Evolutionary conservation across 1,284 basidiomycete genomes (phyloP).

Genomic region (Cutaneotrichosporon sp.): DNA sequence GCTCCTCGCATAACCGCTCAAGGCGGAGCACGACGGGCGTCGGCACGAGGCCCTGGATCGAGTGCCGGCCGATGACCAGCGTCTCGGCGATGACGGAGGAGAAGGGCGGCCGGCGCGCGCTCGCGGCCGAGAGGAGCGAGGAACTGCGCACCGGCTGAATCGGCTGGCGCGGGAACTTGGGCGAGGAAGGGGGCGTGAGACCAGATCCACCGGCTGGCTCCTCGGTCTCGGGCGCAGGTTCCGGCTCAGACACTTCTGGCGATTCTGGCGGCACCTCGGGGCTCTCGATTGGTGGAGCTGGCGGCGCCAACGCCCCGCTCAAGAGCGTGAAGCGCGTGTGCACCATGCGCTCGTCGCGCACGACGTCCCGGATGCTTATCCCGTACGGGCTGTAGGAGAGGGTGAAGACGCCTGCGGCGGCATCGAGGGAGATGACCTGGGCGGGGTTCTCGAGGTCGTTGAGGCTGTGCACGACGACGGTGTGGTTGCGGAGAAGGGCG

Average conservation of each 20-base stretch:
- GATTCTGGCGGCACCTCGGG: conserved; percentile 1
- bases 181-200: conserved; percentile 46
- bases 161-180: conserved; percentile 28
- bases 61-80: conserved; percentile 50
- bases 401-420: conserved; percentile 35
- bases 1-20: conserved; percentile 47
- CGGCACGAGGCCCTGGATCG: conserved; percentile 50
- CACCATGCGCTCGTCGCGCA: conserved; percentile 47
- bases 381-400: conserved; percentile 54
- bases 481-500: conserved; percentile 73
- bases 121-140: conserved; percentile 25
- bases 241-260: background rate
- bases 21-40: conserved; percentile 46
- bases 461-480: conserved; percentile 76
- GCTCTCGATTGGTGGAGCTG: background rate
- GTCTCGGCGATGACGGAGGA: conserved; percentile 49
- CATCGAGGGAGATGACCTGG: conserved; percentile 66
- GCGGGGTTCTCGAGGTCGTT: conserved; percentile 67
- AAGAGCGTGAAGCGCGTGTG: conserved; percentile 32
- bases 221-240: conserved; percentile 17
- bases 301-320: conserved; percentile 32
- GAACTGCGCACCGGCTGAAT: conserved; percentile 26
- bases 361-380: conserved; percentile 41
- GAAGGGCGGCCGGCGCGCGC: conserved; percentile 26
- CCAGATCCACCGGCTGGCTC: conserved; percentile 48